Conservation (phyloP, 2,329 filamentous ascomycete genomes). For the Diaporthe sp. region DNA sequence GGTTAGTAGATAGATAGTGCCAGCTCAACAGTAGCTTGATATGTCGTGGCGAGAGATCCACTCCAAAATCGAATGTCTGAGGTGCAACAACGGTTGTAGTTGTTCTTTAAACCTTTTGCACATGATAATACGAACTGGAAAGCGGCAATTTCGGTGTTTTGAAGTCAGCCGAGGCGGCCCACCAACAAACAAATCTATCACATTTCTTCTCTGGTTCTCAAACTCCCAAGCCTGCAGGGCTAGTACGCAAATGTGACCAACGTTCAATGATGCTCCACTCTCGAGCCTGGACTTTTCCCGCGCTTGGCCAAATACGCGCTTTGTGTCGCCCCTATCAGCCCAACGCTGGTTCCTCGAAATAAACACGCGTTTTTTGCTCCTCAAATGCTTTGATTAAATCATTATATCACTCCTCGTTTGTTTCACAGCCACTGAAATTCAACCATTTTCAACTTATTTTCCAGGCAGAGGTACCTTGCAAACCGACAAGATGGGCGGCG, state of each 20-base stretch:
- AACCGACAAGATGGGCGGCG: constrained; percentile 8
- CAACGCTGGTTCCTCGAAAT: background rate
- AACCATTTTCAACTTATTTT: too few relatives aligned
- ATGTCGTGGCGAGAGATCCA: background rate
- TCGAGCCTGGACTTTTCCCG: background rate
- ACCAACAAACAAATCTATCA: constrained; percentile 18
- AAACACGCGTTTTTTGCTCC: background rate
- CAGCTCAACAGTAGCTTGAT: background rate
- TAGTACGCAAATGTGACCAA: background rate
- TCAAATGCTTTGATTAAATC: too few relatives aligned
- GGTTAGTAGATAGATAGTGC: background rate
- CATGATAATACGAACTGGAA: background rate
- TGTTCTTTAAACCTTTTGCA: background rate
- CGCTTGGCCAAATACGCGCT: background rate
- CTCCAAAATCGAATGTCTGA: too few relatives aligned
- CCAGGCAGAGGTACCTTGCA: background rate
- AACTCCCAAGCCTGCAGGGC: constrained; percentile 5
- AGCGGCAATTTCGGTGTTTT: background rate
- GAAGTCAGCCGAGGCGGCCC: background rate
- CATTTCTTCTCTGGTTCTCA: constrained; percentile 3
- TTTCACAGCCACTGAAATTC: background rate
- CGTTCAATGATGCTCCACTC: background rate
- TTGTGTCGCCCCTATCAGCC: background rate
- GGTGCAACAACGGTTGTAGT: background rate
- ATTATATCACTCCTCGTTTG: background rate